These are phyloP conservation scores for Aspergillus floridensis DNA, from an alignment of 2,329 filamentous ascomycete genomes.

Conservation along the genomic window DNA sequence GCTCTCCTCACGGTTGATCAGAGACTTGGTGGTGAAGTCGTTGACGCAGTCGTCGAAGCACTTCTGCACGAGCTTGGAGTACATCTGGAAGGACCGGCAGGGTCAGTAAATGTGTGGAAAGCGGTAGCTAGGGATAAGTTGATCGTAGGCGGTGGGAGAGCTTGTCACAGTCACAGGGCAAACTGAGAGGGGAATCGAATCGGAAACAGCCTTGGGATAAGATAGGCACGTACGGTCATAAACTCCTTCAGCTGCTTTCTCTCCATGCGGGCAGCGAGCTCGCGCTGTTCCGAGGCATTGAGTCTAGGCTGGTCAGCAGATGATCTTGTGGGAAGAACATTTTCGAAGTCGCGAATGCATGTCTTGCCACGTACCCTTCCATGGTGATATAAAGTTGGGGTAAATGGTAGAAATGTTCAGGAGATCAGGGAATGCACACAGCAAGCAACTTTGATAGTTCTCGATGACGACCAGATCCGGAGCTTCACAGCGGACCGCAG, in stretches of 20 bases:
- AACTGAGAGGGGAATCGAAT: not conserved
- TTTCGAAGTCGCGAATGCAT: not conserved
- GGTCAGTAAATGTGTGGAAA: slow-evolving; percentile 2
- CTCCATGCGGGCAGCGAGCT: slow-evolving; percentile 92
- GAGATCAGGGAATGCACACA: slow-evolving; percentile 8
- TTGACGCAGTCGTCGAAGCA: slow-evolving; percentile 98
- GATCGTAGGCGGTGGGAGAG: not conserved
- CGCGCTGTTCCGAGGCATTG: slow-evolving; percentile 77
- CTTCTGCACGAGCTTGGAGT: slow-evolving; percentile 57
- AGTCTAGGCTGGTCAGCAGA: slow-evolving; percentile 52
- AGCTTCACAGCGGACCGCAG: slow-evolving; percentile 20
- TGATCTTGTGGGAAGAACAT: not conserved
- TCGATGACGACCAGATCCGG: slow-evolving; percentile 17
- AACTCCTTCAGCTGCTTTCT: slow-evolving; percentile 99
- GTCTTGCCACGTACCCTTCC: slow-evolving; percentile 32
- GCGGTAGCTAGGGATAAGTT: not conserved
- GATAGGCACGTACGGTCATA: slow-evolving; percentile 71
- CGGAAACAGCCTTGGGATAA: not conserved
- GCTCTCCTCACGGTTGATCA: slow-evolving; percentile 81
- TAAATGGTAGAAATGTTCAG: slow-evolving; percentile 1
- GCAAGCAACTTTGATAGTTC: not conserved
- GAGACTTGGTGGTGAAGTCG: slow-evolving; percentile 96
- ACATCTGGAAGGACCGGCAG: slow-evolving; percentile 52
- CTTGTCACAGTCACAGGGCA: not conserved
- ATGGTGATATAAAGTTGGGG: slow-evolving; percentile 25